Base-by-base conservation (phyloP, 768 basidiomycete species). In the Sarcomyxa edulis region DNA sequence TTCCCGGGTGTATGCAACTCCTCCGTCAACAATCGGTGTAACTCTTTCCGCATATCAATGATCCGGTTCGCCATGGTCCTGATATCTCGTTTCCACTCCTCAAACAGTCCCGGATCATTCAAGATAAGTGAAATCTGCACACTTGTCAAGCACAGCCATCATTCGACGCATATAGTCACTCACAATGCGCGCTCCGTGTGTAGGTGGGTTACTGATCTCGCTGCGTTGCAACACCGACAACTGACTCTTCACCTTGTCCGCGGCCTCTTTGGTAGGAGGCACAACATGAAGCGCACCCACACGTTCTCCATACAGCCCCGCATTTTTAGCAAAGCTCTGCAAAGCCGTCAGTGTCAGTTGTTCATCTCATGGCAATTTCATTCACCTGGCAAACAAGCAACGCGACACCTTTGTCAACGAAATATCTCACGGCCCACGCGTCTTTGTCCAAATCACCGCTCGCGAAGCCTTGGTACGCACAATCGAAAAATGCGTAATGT, bases 241-340 rank as follows among this genome's bases (percentile, higher is more conserved):
- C 65, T 96, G 94, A 51, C 86, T 90, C 66, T 78, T 81, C 35
- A 95, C 78, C 24, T 81, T 71, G 16, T 66, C 68, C 33, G 83
- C 84, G 33, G 84, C 72, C 32, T 88, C 89, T 50, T 70, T 58
- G 45, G 66, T 62, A 26, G 70, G 59, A 7, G 81, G 70, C 23
- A 96, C 74, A 37, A 98, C 58, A 60, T 96, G 93, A 44, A 98
- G 67, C n/a, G 92, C 92, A 14, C 94, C 94, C 30, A 95, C 77
- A 8, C 94, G 89, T 63, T 98, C 92, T 16, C 90, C 85, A 56
- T 98, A 98, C 58, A 98, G 56, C 14, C 94, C 95, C 19, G 92
- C 92, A 55, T 95, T 95, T 72, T 95, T 94, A 21, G 96, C 95
- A 64, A 96, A 99, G 58, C 89, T 93, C 86, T 97, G 66, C 40